Evolutionary conservation across 306 rosid species (phyloP).

Genomic region (Begonia peltatifolia): DNA sequence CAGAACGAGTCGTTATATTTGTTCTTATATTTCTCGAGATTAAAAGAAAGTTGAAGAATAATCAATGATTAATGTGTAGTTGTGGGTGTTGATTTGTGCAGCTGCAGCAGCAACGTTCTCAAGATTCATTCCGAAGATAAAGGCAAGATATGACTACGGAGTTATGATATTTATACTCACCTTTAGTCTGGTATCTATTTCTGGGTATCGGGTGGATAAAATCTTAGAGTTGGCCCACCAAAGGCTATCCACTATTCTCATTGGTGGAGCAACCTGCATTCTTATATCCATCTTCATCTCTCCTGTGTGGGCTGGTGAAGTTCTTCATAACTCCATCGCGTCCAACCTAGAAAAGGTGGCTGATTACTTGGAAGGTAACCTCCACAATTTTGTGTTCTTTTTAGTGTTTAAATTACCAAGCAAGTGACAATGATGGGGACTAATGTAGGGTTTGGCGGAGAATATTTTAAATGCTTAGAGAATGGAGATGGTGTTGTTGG

Average conservation of each 20-base stretch:
- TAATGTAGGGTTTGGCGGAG: slow-evolving; percentile 45
- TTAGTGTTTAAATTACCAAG: background rate
- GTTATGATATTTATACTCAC: slow-evolving; percentile 69
- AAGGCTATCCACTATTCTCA: slow-evolving; percentile 43
- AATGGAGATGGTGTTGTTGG: slow-evolving; percentile 13
- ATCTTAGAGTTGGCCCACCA: slow-evolving; percentile 46
- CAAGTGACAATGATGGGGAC: background rate
- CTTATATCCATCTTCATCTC: slow-evolving; percentile 38
- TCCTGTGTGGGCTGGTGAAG: slow-evolving; percentile 93
- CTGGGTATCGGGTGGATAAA: slow-evolving; percentile 47
- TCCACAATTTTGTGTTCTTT: background rate
- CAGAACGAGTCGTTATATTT: too few species aligned
- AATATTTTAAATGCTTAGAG: slow-evolving; percentile 29
- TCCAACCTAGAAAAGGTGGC: slow-evolving; percentile 59
- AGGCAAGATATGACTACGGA: slow-evolving; percentile 76
- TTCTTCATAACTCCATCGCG: slow-evolving; percentile 54
- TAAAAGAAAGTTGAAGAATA: background rate
- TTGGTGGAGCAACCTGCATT: slow-evolving; percentile 65
- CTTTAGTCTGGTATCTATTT: slow-evolving; percentile 57
- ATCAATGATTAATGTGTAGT: background rate
- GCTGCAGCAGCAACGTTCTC: slow-evolving; percentile 58
- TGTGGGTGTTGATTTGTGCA: slow-evolving; percentile 12
- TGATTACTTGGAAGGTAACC: slow-evolving; percentile 40
- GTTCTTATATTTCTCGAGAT: background rate
- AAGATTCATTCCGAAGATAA: slow-evolving; percentile 61